Percentiles rank a stretch among this genome's conserved stretches.
phyloP scores from a whole-genome alignment of 768 basidiomycete genomes.

The Tulasnella sp. region DNA sequence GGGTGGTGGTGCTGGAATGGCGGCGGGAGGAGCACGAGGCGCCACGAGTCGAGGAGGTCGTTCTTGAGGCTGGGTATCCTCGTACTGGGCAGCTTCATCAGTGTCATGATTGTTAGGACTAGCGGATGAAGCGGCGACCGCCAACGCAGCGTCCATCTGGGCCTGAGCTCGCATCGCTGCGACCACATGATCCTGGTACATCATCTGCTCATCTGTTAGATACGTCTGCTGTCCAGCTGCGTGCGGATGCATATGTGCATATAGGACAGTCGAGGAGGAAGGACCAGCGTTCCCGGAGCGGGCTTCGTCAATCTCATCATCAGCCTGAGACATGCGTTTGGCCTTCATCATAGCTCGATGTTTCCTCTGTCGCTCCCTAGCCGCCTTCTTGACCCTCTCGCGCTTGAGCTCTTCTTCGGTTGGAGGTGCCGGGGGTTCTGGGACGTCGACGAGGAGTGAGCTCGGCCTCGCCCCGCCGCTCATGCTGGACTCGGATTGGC shows the following conservation, averaged over 20 bases:
- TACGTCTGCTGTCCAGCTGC: conserved; percentile 5
- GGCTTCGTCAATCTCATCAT: conserved; percentile 10
- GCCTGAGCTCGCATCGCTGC: background rate
- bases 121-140: background rate
- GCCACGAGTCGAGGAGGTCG: background rate
- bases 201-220: conserved; percentile 2
- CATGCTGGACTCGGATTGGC: conserved; percentile 21
- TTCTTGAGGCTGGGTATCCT: no score
- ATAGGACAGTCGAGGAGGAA: conserved; percentile 22
- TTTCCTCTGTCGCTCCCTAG: conserved; percentile 71
- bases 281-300: conserved; percentile 15
- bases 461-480: conserved; percentile 1
- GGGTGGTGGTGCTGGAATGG: background rate
- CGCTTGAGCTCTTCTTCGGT: conserved; percentile 56
- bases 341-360: conserved; percentile 70
- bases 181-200: conserved; percentile 6
- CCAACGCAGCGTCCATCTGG: background rate
- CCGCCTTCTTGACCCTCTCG: conserved; percentile 63
- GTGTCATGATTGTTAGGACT: no score
- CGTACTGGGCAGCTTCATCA: no score
- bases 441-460: background rate
- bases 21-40: background rate
- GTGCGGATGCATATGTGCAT: conserved; percentile 16
- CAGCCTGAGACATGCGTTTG: conserved; percentile 71
- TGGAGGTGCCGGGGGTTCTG: conserved; percentile 29